phyloP scores from a whole-genome alignment of 495 filamentous ascomycete species.

The Thermothielavioides terrestris region DNA sequence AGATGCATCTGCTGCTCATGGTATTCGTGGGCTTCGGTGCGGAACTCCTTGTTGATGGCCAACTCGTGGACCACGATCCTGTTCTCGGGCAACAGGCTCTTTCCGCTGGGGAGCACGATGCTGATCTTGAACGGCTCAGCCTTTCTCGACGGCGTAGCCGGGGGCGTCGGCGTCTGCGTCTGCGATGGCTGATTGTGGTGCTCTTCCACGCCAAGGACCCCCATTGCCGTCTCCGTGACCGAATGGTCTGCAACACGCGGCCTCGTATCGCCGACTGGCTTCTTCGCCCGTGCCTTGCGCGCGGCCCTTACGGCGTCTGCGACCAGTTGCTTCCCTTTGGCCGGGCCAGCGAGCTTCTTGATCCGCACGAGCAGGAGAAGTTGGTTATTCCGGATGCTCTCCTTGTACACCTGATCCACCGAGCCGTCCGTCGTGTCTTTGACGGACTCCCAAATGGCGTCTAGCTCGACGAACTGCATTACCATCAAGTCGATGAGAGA shows the following conservation, averaged over 20 bases:
- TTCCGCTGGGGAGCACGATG: conserved; percentile 30
- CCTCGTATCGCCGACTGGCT: conserved; percentile 59
- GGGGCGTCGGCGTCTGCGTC: conserved; percentile 37
- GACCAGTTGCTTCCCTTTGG: conserved; percentile 75
- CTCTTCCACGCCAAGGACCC: conserved; percentile 27
- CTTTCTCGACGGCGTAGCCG: conserved; percentile 30
- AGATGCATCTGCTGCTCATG: conserved; percentile 40
- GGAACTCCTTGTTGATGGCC: conserved; percentile 78
- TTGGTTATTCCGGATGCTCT: conserved; percentile 92
- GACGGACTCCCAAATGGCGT: conserved; percentile 93
- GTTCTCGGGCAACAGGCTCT: conserved; percentile 66
- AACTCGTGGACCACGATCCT: conserved; percentile 82
- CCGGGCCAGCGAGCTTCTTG: conserved; percentile 77
- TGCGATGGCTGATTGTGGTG: conserved; percentile 23
- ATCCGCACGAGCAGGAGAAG: conserved; percentile 79
- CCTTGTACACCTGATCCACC: conserved; percentile 79
- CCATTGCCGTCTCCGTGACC: conserved; percentile 30
- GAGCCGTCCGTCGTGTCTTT: conserved; percentile 81
- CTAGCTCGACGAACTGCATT: conserved; percentile 87
- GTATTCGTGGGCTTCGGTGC: conserved; percentile 43
- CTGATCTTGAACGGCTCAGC: conserved; percentile 31
- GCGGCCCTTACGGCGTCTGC: conserved; percentile 74
- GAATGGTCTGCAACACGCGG: conserved; percentile 51
- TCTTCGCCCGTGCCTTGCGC: conserved; percentile 60
- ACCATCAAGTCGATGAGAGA: conserved; percentile 91